Conservation (phyloP, 75 land plant genomes). For the Pinus albicaulis region DNA sequence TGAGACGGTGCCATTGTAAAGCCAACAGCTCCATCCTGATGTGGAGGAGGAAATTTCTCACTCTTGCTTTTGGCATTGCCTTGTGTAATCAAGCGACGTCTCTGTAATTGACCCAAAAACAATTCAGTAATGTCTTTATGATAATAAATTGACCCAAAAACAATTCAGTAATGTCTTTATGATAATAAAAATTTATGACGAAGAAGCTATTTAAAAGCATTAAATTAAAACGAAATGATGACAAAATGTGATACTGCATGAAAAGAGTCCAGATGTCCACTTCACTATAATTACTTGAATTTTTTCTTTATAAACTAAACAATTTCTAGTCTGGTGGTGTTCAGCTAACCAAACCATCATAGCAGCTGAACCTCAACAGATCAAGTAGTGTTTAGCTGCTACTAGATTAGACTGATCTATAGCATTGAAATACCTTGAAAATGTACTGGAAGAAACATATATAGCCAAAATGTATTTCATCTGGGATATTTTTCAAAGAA, state of each 20-base stretch:
- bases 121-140: too few species aligned
- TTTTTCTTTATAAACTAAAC: too few species aligned
- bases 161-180: too few species aligned
- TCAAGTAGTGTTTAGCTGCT: neutral
- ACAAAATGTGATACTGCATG: too few species aligned
- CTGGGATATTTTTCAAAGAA: neutral
- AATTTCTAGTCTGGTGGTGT: too few species aligned
- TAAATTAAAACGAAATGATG: too few species aligned
- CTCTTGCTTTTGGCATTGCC: constrained; percentile 90
- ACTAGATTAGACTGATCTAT: neutral
- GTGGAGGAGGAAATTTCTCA: constrained; percentile 92
- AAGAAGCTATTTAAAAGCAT: too few species aligned
- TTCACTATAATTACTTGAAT: too few species aligned
- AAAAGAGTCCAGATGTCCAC: too few species aligned
- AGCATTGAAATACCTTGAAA: neutral
- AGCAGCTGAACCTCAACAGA: neutral
- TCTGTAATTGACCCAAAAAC: constrained; percentile 30
- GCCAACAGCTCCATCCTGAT: constrained; percentile 85
- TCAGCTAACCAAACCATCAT: neutral
- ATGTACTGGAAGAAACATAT: neutral
- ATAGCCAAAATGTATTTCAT: neutral
- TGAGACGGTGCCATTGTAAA: constrained; percentile 60
- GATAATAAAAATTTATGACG: too few species aligned
- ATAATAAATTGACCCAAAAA: too few species aligned
- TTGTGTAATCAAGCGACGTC: constrained; percentile 61